Evolutionary conservation across 352 stramenopile species (phyloP), one percentile per base, ranked within the genome.

Genomic region (Globisporangium lucens): DNA sequence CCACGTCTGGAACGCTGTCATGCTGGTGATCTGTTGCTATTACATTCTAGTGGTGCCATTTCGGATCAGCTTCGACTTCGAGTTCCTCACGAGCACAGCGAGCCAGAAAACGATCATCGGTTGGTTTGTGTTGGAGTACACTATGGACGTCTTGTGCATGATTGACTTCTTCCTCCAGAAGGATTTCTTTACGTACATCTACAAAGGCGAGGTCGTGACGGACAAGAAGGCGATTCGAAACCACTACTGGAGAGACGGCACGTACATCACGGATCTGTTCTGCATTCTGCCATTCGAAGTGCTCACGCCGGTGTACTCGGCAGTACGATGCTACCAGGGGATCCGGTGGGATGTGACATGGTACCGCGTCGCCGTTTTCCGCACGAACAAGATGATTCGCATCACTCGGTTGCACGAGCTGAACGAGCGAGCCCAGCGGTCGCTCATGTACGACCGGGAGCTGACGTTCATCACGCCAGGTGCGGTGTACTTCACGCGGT

Each of bases 61-160:
- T 56, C 75, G 75, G 2, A 72, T 67, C 12, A 72, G 68, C 43
- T 80, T 78, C 43, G 53, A 65, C 15, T 73, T 70, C 49, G 69
- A 76, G 38, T 69, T 68, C n/a, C 56, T 80, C 56, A 69, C 56
- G 10, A 38, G 10, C 10, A 41, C 49, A 13, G 56, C 8, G 3
- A 65, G 60, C 36, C n/a, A 4, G 6, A 55, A 69, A 6, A 61
- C 3, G 2, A 63, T 74, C n/a, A 24, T 59, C 2, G 38, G 52
- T 2, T 85, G 77, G 77, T 78, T 85, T 52, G 52, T 43, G 1
- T 2, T 82, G 27, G 75, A 85, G 62, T 85, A 78, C 63, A 35
- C 70, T 15, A 63, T 82, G 43, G 77, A 85, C 58, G 38, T 66
- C 2, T 27, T 82, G 4, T 79, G 72, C 41, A 41, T 75, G 20